Evolutionary conservation across 129 eudicot species (phyloP).

Genomic region (Pittosporum tobira): DNA sequence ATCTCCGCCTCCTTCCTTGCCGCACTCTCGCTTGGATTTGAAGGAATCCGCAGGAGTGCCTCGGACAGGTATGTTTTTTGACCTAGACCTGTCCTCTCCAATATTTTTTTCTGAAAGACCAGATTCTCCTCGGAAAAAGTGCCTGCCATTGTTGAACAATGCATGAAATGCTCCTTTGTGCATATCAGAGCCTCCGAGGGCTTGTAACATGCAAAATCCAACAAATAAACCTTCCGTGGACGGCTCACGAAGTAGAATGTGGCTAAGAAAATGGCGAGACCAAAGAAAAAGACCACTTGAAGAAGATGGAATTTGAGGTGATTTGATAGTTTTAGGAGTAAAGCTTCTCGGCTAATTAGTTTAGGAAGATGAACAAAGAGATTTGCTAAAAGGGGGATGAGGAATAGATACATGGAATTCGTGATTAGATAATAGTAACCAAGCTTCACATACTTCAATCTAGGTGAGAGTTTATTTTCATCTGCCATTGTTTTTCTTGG

Average conservation of each 20-base stretch:
- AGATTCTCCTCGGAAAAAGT: slow-evolving; percentile 15
- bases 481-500: no score
- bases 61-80: slow-evolving; percentile 15
- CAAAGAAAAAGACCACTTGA: slow-evolving; percentile 4
- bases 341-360: slow-evolving; percentile 22
- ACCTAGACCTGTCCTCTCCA: slow-evolving; percentile 15
- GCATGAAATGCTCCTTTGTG: slow-evolving; percentile 15
- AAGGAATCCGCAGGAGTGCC: slow-evolving; percentile 5
- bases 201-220: slow-evolving; percentile 33
- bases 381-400: slow-evolving; percentile 19
- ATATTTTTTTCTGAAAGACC: slow-evolving; percentile 23
- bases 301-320: slow-evolving; percentile 26
- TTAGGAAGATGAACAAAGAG: slow-evolving; percentile 14
- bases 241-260: slow-evolving; percentile 38
- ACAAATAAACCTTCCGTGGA: slow-evolving; percentile 20
- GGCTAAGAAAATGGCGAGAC: slow-evolving; percentile 20
- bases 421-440: slow-evolving; percentile 44
- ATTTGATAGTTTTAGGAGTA: slow-evolving; percentile 14
- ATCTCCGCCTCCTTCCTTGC: slow-evolving; percentile 20
- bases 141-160: slow-evolving; percentile 1
- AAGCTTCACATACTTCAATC: slow-evolving; percentile 37
- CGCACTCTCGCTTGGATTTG: slow-evolving; percentile 1
- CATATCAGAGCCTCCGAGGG: slow-evolving; percentile 9
- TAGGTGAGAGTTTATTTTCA: no score
- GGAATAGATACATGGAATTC: slow-evolving; percentile 24